Evolutionary conservation across 495 filamentous ascomycete genomes (phyloP).

Genomic region (Neurospora sp.): DNA sequence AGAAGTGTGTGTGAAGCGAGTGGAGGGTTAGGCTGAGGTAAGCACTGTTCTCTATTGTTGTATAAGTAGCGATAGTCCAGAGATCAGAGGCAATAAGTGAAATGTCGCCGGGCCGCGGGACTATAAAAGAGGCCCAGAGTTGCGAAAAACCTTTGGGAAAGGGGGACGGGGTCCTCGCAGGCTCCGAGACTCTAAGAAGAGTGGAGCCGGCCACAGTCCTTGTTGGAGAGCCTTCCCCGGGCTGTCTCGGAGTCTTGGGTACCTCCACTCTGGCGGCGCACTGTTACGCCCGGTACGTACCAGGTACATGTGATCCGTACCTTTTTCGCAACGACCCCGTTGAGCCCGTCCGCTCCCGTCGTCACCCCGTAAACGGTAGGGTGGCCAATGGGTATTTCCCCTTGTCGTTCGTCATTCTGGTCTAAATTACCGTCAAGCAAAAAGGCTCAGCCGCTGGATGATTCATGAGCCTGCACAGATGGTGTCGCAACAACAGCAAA

Average conservation of each 20-base stretch:
- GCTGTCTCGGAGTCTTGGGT: neutral
- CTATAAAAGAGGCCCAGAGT: neutral
- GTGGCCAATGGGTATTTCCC: neutral
- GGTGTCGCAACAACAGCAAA: neutral
- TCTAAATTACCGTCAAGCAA: neutral
- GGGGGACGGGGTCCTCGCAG: constrained; percentile 13
- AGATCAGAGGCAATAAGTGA: neutral
- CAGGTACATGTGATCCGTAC: neutral
- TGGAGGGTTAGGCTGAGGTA: neutral
- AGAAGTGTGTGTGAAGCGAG: neutral
- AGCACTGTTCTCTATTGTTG: neutral
- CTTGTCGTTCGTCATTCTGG: neutral
- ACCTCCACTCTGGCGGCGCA: neutral
- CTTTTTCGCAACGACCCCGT: neutral
- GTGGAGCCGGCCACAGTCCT: neutral
- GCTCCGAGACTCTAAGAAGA: constrained; percentile 8
- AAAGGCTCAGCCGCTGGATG: neutral
- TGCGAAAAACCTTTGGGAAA: neutral
- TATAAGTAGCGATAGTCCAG: neutral
- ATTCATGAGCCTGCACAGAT: neutral
- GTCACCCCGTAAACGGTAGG: neutral
- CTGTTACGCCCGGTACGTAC: neutral
- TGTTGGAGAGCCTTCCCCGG: neutral
- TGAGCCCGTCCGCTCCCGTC: neutral
- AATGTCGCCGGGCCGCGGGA: neutral